Conservation (phyloP, 345 rosid species). For the Salix dunnii region DNA sequence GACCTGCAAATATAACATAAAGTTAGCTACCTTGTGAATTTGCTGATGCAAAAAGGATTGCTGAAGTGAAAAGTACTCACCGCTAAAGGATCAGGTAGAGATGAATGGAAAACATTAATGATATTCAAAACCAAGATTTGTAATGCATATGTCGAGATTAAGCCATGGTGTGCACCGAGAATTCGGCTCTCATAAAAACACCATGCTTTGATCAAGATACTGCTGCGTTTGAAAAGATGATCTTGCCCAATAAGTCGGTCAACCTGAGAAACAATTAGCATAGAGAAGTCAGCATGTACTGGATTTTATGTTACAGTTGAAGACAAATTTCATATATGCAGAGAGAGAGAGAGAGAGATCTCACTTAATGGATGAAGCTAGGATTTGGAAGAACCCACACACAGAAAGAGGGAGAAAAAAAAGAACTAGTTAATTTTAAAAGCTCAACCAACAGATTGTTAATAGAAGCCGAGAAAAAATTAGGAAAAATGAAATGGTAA, state of each 20-base stretch:
- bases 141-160: conserved; percentile 34
- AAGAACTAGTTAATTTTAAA: background rate
- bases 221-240: conserved; percentile 27
- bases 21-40: background rate
- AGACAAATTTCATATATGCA: background rate
- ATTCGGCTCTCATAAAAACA: conserved; percentile 41
- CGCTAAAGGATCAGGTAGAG: conserved; percentile 25
- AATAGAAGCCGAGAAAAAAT: background rate
- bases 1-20: conserved; percentile 42
- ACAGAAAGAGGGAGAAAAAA: background rate
- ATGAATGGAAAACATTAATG: conserved; percentile 25
- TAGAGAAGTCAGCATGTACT: background rate
- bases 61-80: conserved; percentile 12
- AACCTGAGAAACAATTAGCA: conserved; percentile 19
- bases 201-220: conserved; percentile 36
- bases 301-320: background rate
- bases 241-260: conserved; percentile 26
- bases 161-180: conserved; percentile 39
- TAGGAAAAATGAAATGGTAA: background rate
- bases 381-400: background rate
- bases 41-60: background rate
- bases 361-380: background rate
- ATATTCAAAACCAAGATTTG: conserved; percentile 26
- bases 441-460: background rate
- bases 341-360: background rate